Percentiles rank a stretch among this genome's conserved stretches.
phyloP scores from a whole-genome alignment of 2,329 filamentous ascomycete species.

The Ceratocystis harringtonii region DNA sequence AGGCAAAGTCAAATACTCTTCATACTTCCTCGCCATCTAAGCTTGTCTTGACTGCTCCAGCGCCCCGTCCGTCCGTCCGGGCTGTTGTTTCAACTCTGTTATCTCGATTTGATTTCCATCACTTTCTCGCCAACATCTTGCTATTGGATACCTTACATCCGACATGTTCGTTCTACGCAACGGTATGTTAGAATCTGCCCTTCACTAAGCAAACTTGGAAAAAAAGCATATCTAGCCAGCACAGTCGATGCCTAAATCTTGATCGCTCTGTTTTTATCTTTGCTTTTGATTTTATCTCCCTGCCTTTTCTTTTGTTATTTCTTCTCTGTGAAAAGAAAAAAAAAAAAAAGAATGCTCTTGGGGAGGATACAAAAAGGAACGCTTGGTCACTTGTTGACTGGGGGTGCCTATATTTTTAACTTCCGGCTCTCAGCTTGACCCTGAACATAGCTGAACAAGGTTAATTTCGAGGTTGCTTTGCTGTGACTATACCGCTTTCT shows the following conservation, averaged over 20 bases:
- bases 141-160: not conserved
- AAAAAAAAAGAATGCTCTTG: not conserved
- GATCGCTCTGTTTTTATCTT: not conserved
- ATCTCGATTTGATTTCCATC: not conserved
- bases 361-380: not conserved
- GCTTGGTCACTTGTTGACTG: not conserved
- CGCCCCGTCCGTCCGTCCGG: not conserved
- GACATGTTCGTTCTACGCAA: slow-evolving; percentile 32
- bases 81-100: not conserved
- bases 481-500: slow-evolving; percentile 1
- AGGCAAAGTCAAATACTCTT: not conserved
- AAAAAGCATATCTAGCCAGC: not conserved
- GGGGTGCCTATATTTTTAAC: slow-evolving; percentile 9
- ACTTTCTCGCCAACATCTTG: not conserved
- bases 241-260: too few relatives aligned
- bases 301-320: not conserved
- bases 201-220: slow-evolving; percentile 14
- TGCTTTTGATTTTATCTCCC: not conserved
- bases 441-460: not conserved
- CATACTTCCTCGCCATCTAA: not conserved
- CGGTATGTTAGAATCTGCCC: slow-evolving; percentile 26
- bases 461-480: not conserved
- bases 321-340: too few relatives aligned
- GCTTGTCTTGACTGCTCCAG: not conserved
- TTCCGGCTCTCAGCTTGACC: not conserved